Conservation (phyloP, 169 alveolate genomes). For the Eimeria acervulina region DNA sequence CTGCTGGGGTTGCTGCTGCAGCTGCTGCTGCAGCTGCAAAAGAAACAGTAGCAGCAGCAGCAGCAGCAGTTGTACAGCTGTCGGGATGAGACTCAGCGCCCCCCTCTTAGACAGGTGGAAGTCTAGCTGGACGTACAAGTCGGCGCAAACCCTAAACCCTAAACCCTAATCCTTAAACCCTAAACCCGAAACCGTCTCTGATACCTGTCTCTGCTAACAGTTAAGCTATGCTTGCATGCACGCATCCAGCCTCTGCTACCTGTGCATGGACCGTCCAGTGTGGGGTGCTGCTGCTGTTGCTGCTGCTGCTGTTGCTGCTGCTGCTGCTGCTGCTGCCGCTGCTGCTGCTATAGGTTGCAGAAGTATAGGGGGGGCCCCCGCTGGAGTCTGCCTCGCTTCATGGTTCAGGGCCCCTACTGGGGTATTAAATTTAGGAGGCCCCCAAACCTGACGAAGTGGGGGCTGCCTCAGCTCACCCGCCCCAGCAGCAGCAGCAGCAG, state of each 20-base stretch:
- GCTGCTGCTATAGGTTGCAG: slow-evolving; percentile 52
- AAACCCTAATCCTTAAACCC: slow-evolving; percentile 15
- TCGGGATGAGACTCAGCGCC: background rate
- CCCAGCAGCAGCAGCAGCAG: background rate
- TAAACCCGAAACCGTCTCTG: background rate
- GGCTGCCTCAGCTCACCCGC: slow-evolving; percentile 42
- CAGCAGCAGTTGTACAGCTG: background rate
- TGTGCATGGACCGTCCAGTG: background rate
- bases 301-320: slow-evolving; percentile 15
- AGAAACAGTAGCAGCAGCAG: slow-evolving; percentile 22
- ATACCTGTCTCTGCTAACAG: background rate
- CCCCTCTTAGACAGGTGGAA: slow-evolving; percentile 17
- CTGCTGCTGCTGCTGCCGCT: slow-evolving; percentile 11
- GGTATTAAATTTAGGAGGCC: slow-evolving; percentile 61
- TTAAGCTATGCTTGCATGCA: no score
- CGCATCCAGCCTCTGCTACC: no score
- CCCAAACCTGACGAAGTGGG: slow-evolving; percentile 64
- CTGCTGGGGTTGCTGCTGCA: background rate
- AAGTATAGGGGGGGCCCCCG: slow-evolving; percentile 75
- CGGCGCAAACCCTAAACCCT: slow-evolving; percentile 43
- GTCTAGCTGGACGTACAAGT: slow-evolving; percentile 53
- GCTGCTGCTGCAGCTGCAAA: background rate
- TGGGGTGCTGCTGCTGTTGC: background rate
- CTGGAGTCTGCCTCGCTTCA: slow-evolving; percentile 62
- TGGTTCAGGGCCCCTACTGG: slow-evolving; percentile 34